Evolutionary conservation across 768 basidiomycete genomes (phyloP), one percentile per base, ranked within the genome.

Genomic region (Cystofilobasidium ferigula): DNA sequence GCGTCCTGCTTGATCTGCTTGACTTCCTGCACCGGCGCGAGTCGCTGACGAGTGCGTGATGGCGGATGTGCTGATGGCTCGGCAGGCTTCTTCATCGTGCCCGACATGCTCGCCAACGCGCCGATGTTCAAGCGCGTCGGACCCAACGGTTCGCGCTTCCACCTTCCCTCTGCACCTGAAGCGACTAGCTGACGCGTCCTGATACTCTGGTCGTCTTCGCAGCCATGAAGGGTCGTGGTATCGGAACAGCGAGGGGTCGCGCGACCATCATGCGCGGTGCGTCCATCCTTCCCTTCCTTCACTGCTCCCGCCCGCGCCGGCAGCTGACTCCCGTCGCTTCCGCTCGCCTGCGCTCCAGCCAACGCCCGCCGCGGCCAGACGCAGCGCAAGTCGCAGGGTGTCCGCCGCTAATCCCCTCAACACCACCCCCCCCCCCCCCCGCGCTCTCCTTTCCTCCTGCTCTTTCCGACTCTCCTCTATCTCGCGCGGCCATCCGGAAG

Each of bases 91-190:
- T 94, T 98, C 79, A 97, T 98, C 76, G 95, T 99, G 26, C 95
- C 95, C 63, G 95, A 98, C 78, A 97, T 99, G 89, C 80, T 99
- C 71, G 89, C 97, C 75, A 98, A 98, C 76, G 95, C 95, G 18
- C 95, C 95, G 24, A 99, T 99, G 95, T 93, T 99, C 80, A 99
- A 98, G 78, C 86, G 95, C 68, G 90, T 94, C 35, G 93, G 94
- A 43, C 91, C 94, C 12, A 97, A 95, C 75, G 65, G 64, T 66
- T 26, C 30, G 64, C 35, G 20, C 28, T 8, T 26, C 18, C 22
- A 14, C 16, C 20, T 0, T 3, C 20, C 54, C 8, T 28, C 20
- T 30, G 6, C 12, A 28, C 14, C 6, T 16, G 20, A 20, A 16
- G 10, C 16, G 16, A 20, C 14, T 30, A 26, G 34, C 24, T 28